Evolutionary conservation across 1,139 yeast genomes (phyloP), one percentile per base, ranked within the genome.

Genomic region (Suhomyces yuchorum): DNA sequence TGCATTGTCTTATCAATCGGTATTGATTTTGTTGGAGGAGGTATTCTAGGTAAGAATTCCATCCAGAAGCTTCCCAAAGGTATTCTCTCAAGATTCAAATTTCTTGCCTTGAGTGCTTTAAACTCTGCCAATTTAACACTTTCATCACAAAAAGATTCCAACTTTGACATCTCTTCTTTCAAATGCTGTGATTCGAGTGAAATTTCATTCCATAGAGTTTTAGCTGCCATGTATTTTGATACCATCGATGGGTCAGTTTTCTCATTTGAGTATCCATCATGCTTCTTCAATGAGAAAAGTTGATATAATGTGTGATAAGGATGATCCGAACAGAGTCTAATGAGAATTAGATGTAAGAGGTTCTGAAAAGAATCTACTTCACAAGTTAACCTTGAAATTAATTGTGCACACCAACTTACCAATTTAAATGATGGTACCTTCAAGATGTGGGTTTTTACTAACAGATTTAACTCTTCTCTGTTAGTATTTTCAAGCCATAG

Each of bases 361-460:
- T 51, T 56, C 58, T 90, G 97, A 57, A 90, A 91, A 0, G 51
- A 57, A 6, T 75, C 59, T 0, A 57, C 50, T 19, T 80, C 86
- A 34, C 66, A 66, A 0, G 82, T 70, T 19, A 92, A 64, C 49
- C 96, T 74, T 0, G 98, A 89, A 4, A 89, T 77, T 40, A 93
- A 73, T 61, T 93, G 99, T 49, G 88, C 84, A 40, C 85, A 74
- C 96, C 97, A 91, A 0, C 90, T 81, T 3, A 89, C 73, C 48
- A 90, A 78, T 56, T 84, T 84, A 57, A 73, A 71, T 18, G 79
- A 72, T 0, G 96, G 86, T 26, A 89, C 67, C 0, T 48, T 47
- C 2, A 62, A 55, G 3, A 78, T 63, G 15, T 73, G 67, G 0
- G 64, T 52, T n/a, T 57, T 51, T 3, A 78, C 64, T 6, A 56